phyloP scores from a whole-genome alignment of 2,329 filamentous ascomycete genomes.

The Taxawa tesnikishii region DNA sequence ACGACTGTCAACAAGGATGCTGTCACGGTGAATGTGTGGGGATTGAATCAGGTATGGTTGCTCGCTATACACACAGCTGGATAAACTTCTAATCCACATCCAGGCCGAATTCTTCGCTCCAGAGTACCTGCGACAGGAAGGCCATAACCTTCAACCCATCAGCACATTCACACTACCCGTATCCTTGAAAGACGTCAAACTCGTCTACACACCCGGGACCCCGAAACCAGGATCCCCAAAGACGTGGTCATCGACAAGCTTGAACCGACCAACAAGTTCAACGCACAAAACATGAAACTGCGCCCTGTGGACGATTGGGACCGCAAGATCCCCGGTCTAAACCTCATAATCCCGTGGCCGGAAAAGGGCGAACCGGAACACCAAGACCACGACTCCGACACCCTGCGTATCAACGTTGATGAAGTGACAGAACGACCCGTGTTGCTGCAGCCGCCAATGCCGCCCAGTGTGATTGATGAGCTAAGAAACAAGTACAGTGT shows the following conservation, averaged over 20 bases:
- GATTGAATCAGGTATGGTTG: constrained; percentile 25
- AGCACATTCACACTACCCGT: constrained; percentile 40
- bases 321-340: constrained; percentile 54
- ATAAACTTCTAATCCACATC: constrained; percentile 9
- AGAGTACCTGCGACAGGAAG: constrained; percentile 26
- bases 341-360: constrained; percentile 69
- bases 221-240: constrained; percentile 48
- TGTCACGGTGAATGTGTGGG: constrained; percentile 22
- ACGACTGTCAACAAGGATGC: constrained; percentile 33
- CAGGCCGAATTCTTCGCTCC: constrained; percentile 31
- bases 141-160: constrained; percentile 24
- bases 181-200: constrained; percentile 60
- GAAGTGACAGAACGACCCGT: constrained; percentile 65
- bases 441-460: constrained; percentile 66
- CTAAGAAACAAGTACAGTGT: constrained; percentile 70
- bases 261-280: constrained; percentile 11
- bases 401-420: constrained; percentile 63
- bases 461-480: constrained; percentile 67
- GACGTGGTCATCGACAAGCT: constrained; percentile 72
- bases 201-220: constrained; percentile 62
- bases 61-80: neutral
- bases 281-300: constrained; percentile 36
- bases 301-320: constrained; percentile 30
- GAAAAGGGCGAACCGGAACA: constrained; percentile 35
- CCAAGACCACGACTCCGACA: constrained; percentile 54